Conservation (phyloP, 306 rosid genomes). For the Acacia confusa region DNA sequence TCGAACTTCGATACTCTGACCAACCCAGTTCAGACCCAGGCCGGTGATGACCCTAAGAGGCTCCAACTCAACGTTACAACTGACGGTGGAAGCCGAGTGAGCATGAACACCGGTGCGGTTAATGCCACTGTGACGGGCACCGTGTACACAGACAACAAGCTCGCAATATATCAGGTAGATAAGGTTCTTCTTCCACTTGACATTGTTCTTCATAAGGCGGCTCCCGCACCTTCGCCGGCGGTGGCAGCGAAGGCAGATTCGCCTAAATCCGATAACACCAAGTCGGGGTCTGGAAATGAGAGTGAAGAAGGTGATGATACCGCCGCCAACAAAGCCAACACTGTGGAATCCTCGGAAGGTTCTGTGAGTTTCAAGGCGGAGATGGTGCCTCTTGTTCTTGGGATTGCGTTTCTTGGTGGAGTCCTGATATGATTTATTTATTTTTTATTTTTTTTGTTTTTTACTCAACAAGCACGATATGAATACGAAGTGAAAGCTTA, state of each 20-base stretch:
- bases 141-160: neutral
- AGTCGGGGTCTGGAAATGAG: slow-evolving; percentile 26
- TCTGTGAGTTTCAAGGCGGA: neutral
- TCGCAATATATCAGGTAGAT: neutral
- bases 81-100: neutral
- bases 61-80: neutral
- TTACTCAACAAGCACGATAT: no score
- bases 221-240: slow-evolving; percentile 49
- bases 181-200: slow-evolving; percentile 12
- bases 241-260: slow-evolving; percentile 32
- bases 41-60: neutral
- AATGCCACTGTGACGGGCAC: neutral
- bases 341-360: slow-evolving; percentile 15
- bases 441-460: no score
- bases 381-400: slow-evolving; percentile 32
- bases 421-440: no score
- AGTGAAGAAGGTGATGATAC: slow-evolving; percentile 1
- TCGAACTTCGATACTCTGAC: neutral
- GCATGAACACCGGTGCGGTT: neutral
- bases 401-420: slow-evolving; percentile 30
- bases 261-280: slow-evolving; percentile 33
- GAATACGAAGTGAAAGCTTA: slow-evolving; percentile 17
- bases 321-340: slow-evolving; percentile 21
- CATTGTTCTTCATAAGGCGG: slow-evolving; percentile 50
- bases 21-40: neutral